A percentile compares a stretch with the other conserved stretches of the same genome.
Evolutionary conservation across 2,329 filamentous ascomycete species (phyloP).

Genomic region (Arthrinium phaeospermum): DNA sequence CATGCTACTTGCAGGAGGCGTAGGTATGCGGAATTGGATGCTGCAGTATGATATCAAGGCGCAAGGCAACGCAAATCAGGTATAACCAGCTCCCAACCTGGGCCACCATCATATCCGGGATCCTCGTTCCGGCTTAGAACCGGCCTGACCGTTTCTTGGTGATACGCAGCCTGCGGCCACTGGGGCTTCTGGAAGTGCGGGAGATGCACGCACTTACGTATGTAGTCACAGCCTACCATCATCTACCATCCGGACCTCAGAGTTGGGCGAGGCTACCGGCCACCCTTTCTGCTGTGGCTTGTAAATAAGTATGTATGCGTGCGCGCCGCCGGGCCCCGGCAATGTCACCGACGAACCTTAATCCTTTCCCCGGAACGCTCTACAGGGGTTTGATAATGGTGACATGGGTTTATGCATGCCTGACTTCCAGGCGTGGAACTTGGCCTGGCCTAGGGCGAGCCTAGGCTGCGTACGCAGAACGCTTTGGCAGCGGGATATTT

Average conservation of each 20-base stretch:
- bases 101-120: background rate
- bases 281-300: background rate
- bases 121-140: background rate
- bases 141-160: background rate
- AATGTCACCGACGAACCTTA: conserved; percentile 16
- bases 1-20: background rate
- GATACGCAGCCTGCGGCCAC: background rate
- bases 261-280: background rate
- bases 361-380: conserved; percentile 2
- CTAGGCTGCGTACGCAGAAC: background rate
- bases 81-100: background rate
- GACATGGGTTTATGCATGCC: conserved; percentile 13
- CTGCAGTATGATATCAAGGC: background rate
- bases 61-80: background rate
- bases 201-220: no score
- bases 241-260: background rate
- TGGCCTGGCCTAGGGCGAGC: background rate
- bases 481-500: conserved; percentile 7
- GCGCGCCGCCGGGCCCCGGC: background rate
- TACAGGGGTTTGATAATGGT: conserved; percentile 11
- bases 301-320: background rate
- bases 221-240: background rate
- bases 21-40: background rate
- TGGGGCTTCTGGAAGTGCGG: background rate
- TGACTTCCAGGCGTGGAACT: conserved; percentile 4